Percentiles rank a stretch among this genome's conserved stretches.
Conservation (phyloP, 2,329 filamentous ascomycete genomes). For the Aspergillus brunneoviolaceus region DNA sequence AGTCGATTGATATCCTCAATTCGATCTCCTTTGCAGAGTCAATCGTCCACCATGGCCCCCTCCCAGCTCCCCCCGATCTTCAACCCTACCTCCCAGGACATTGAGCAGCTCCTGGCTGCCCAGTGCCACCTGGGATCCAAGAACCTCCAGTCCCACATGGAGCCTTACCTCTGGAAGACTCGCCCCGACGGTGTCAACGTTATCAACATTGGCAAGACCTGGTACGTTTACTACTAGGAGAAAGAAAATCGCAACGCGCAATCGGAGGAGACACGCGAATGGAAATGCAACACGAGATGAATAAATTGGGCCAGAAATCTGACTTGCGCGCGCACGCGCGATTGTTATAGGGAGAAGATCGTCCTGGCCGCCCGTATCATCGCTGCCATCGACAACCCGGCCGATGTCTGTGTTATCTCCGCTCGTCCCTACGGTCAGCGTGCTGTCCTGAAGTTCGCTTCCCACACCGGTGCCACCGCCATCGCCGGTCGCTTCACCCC, state of each 20-base stretch:
- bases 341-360: constrained; percentile 86
- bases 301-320: constrained; percentile 12
- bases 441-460: constrained; percentile 98
- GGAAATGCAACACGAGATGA: neutral
- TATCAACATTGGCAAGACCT: constrained; percentile 99
- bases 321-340: constrained; percentile 16
- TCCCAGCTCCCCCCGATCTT: constrained; percentile 90
- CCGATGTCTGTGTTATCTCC: constrained; percentile 98
- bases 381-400: constrained; percentile 97
- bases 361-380: constrained; percentile 98
- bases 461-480: constrained; percentile 95
- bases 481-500: constrained; percentile 99
- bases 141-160: constrained; percentile 99
- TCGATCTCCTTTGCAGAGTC: constrained; percentile 39
- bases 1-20: constrained; percentile 47
- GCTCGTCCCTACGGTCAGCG: constrained; percentile 99
- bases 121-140: constrained; percentile 96
- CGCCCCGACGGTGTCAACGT: constrained; percentile 97
- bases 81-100: constrained; percentile 96
- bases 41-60: constrained; percentile 83
- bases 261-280: neutral
- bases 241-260: constrained; percentile 1
- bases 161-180: constrained; percentile 99
- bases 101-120: constrained; percentile 98
- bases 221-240: constrained; percentile 58